phyloP scores from a whole-genome alignment of 2,329 filamentous ascomycete genomes.

The Penicillium sp. region DNA sequence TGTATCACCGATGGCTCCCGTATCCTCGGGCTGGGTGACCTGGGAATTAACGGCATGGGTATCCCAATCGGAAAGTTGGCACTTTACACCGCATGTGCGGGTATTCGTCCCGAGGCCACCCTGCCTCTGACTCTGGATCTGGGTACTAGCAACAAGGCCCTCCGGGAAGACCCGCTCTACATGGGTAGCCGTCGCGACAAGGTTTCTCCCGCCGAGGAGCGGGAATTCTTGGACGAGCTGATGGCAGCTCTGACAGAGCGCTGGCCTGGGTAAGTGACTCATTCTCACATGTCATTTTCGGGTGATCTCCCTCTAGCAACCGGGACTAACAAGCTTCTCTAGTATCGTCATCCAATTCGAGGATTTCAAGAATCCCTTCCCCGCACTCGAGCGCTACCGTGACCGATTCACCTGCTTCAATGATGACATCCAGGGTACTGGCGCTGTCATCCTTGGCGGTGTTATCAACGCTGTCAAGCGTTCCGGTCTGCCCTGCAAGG shows the following conservation, averaged over 20 bases:
- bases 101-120: conserved; percentile 74
- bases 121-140: conserved; percentile 61
- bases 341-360: conserved; percentile 86
- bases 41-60: conserved; percentile 95
- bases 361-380: conserved; percentile 97
- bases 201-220: conserved; percentile 70
- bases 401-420: conserved; percentile 94
- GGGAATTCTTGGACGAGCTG: conserved; percentile 93
- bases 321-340: conserved; percentile 22
- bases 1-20: conserved; percentile 95
- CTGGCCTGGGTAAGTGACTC: conserved; percentile 58
- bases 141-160: conserved; percentile 60
- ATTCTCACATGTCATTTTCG: conserved; percentile 12
- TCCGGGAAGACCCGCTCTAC: conserved; percentile 79
- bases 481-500: conserved; percentile 77
- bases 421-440: conserved; percentile 96
- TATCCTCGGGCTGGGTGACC: conserved; percentile 84
- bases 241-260: conserved; percentile 83
- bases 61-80: conserved; percentile 96
- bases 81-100: conserved; percentile 91
- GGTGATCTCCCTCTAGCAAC: conserved; percentile 41
- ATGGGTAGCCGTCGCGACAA: conserved; percentile 84
- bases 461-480: conserved; percentile 74
- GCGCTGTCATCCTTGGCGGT: conserved; percentile 86
- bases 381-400: conserved; percentile 84